A percentile compares a stretch with the other conserved stretches of the same genome.
Evolutionary conservation across 1,284 basidiomycete genomes (phyloP).

Genomic region (Ustilago bromivora): DNA sequence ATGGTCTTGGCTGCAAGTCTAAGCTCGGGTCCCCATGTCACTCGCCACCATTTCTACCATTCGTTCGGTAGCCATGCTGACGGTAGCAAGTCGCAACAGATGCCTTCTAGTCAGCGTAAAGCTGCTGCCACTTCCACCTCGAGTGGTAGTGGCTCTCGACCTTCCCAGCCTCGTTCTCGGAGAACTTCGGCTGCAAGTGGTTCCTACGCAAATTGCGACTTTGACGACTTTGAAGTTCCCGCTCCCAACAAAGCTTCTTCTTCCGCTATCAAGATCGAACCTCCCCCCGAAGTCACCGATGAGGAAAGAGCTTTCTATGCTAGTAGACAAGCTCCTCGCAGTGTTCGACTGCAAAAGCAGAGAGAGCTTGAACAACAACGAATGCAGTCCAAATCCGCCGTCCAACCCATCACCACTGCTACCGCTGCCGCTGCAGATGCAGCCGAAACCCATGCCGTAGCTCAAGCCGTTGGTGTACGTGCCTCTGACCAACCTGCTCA

Average conservation of each 20-base stretch:
- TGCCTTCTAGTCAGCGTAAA: slow-evolving; percentile 55
- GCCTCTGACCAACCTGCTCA: slow-evolving; percentile 42
- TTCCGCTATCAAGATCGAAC: slow-evolving; percentile 32
- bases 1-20: slow-evolving; percentile 65
- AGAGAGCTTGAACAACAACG: slow-evolving; percentile 40
- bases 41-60: slow-evolving; percentile 67
- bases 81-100: slow-evolving; percentile 54
- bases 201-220: slow-evolving; percentile 60
- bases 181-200: slow-evolving; percentile 41
- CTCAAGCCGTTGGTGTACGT: slow-evolving; percentile 18
- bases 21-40: slow-evolving; percentile 63
- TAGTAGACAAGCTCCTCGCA: slow-evolving; percentile 52
- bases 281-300: slow-evolving; percentile 51
- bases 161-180: slow-evolving; percentile 14
- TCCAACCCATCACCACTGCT: background rate
- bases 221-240: slow-evolving; percentile 42
- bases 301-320: slow-evolving; percentile 52
- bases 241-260: slow-evolving; percentile 23
- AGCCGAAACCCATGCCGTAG: slow-evolving; percentile 9
- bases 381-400: slow-evolving; percentile 6
- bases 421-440: slow-evolving; percentile 4
- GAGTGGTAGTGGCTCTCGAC: background rate
- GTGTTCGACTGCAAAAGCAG: slow-evolving; percentile 45
- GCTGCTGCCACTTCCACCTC: slow-evolving; percentile 24
- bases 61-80: slow-evolving; percentile 47